Base-by-base conservation (phyloP, 805 yeast species). In the Candida boleticola region DNA sequence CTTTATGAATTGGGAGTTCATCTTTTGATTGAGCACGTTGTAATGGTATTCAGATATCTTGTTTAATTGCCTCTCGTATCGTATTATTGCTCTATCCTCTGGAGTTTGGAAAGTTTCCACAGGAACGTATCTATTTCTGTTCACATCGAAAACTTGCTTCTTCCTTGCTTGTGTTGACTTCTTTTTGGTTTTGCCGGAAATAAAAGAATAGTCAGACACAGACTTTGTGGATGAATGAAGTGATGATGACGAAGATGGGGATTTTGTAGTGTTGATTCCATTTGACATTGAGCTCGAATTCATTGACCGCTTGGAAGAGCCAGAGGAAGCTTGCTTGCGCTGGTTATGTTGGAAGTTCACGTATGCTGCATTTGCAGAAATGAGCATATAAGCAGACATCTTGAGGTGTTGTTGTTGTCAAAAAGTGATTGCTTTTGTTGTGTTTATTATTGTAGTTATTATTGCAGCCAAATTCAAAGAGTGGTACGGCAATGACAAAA, bases 81-180 rank as follows among this genome's bases (percentile, higher is more conserved):
- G 49, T 9, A 45, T 40, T 9, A 49, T 44, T 16, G 39, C 41
- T 19, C 23, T 29, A 19, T 43, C 54, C 18, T 46, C 27, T 2
- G 49, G 47, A 33, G 39, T 41, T 14, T 48, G 23, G 5, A 40
- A 36, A 11, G 42, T 25, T 11, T 41, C 21, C 11, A 37, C 41
- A 22, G 36, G 33, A 10, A 42, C 43, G 29, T 52, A 52, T 4
- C 16, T 18, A 29, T 33, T 39, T 13, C 38, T 41, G 17, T 45
- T 36, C 5, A 39, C 30, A 39, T 52, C 54, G 19, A 36, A 52
- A 3, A 47, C 46, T 39, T 41, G 47, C n/a, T n/a, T n/a, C n/a
- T n/a, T n/a, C n/a, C n/a, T n/a, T n/a, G n/a, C n/a, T n/a, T n/a
- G n/a, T n/a, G n/a, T n/a, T 40, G 45, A 50, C 19, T 20, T n/a